Base-by-base conservation (phyloP, 345 rosid species). In the Litchi chinensis region DNA sequence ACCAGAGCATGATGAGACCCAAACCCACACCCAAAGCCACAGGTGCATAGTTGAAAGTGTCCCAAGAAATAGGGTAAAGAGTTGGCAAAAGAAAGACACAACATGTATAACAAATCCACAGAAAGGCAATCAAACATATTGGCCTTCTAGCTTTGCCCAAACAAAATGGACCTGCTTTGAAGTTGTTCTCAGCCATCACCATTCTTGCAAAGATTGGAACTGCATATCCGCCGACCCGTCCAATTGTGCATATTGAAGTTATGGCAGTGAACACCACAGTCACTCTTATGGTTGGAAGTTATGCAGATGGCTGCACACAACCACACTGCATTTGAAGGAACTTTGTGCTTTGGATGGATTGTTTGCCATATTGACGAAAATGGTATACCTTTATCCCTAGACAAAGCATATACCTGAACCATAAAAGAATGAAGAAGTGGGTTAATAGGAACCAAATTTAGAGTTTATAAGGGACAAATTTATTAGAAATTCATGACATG, bases 221-320 rank as follows among this genome's bases (percentile, higher is more conserved):
- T 7, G 87, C 94, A 15, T 91, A 91, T 12, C 92, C 89, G 0
- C 92, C 92, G 2, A 88, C 92, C 94, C 94, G 88, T 18, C 94
- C 92, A 13, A 91, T 91, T 15, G 92, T 91, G 70, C 89, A 84
- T 71, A 86, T 83, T n/a, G 94, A 91, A 65, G 90, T 87, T 69
- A 91, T 88, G 80, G 89, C 90, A 11, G 87, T 89, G 87, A 88
- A 91, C 41, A 88, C 88, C 60, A 87, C 90, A 40, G 88, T 76
- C 24, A 88, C 86, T 75, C 83, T 87, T 67, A 89, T 68, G 67
- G 89, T 89, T 39, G 92, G 91, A 21, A 91, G 87, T 22, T 77
- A 86, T 84, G 77, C 90, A 86, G 60, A 91, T 85, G 37, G 89
- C 92, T 19, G 89, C 89, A 76, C 89, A 87, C 18, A 90, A 82